Evolutionary conservation across 2,329 filamentous ascomycete genomes (phyloP).

Genomic region (Furcasterigmium furcatum): DNA sequence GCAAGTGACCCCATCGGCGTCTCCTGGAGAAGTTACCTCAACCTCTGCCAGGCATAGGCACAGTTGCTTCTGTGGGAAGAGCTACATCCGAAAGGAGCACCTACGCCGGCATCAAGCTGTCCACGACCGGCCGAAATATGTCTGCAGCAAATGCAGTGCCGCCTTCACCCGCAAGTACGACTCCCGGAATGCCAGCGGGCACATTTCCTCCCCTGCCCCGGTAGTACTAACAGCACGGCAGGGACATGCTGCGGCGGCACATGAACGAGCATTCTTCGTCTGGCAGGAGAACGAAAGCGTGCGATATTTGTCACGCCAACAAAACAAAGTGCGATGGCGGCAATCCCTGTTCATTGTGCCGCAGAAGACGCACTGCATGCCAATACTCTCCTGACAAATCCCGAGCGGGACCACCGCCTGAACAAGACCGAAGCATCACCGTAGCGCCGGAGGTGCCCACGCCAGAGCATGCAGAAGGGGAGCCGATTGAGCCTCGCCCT

Average conservation of each 20-base stretch:
- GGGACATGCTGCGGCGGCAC: not conserved
- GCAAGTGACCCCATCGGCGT: no score
- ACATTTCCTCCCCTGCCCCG: not conserved
- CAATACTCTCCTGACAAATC: no score
- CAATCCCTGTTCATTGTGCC: not conserved
- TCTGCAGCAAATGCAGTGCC: not conserved
- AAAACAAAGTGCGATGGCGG: conserved; percentile 1
- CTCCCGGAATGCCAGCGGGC: not conserved
- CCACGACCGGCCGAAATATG: not conserved
- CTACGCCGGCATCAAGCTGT: not conserved
- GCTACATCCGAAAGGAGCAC: not conserved
- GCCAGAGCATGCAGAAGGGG: no score
- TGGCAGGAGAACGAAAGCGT: not conserved
- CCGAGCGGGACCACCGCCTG: no score
- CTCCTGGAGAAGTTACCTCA: no score
- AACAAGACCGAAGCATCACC: no score
- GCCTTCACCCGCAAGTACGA: not conserved
- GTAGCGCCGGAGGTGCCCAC: no score
- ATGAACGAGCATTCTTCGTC: not conserved
- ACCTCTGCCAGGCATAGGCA: no score
- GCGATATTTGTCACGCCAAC: conserved; percentile 1
- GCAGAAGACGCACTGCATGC: not conserved
- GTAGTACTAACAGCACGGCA: not conserved
- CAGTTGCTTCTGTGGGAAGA: not conserved
- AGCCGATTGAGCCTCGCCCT: no score